Conservation (phyloP, 2,329 filamentous ascomycete species). For the Claviceps humidiphila region DNA sequence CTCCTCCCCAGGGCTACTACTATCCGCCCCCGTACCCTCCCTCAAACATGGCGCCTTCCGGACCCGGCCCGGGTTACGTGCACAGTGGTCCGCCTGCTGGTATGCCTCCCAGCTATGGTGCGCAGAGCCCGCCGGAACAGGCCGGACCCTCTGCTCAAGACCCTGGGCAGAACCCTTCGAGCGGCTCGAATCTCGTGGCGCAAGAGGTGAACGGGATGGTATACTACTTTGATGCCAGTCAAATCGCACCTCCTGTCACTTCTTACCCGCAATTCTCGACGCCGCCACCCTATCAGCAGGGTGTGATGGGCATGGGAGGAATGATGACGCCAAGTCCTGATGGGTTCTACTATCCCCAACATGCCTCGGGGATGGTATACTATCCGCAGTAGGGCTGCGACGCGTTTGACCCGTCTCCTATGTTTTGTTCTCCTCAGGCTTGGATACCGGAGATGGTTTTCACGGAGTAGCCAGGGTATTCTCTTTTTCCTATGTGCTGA, state of each 20-base stretch:
- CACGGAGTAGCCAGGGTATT: slow-evolving; percentile 8
- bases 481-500: neutral
- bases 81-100: slow-evolving; percentile 36
- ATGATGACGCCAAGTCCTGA: slow-evolving; percentile 62
- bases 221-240: slow-evolving; percentile 80
- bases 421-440: slow-evolving; percentile 13
- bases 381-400: slow-evolving; percentile 41
- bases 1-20: slow-evolving; percentile 50
- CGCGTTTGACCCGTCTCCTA: slow-evolving; percentile 9
- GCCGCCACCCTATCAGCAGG: slow-evolving; percentile 39
- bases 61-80: slow-evolving; percentile 42
- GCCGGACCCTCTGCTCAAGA: slow-evolving; percentile 17
- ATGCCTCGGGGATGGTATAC: slow-evolving; percentile 43
- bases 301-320: slow-evolving; percentile 57
- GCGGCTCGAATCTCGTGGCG: slow-evolving; percentile 42
- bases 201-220: slow-evolving; percentile 94
- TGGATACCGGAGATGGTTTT: slow-evolving; percentile 19
- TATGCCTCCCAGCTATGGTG: slow-evolving; percentile 27
- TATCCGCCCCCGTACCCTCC: slow-evolving; percentile 43
- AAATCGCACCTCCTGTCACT: slow-evolving; percentile 41
- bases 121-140: slow-evolving; percentile 27
- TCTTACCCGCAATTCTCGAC: slow-evolving; percentile 35
- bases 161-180: slow-evolving; percentile 12
- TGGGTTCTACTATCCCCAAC: slow-evolving; percentile 57
- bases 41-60: slow-evolving; percentile 37